These are phyloP conservation scores for Bimuria novae-zelandiae DNA, from an alignment of 2,329 filamentous ascomycete genomes.

Conservation along the genomic window DNA sequence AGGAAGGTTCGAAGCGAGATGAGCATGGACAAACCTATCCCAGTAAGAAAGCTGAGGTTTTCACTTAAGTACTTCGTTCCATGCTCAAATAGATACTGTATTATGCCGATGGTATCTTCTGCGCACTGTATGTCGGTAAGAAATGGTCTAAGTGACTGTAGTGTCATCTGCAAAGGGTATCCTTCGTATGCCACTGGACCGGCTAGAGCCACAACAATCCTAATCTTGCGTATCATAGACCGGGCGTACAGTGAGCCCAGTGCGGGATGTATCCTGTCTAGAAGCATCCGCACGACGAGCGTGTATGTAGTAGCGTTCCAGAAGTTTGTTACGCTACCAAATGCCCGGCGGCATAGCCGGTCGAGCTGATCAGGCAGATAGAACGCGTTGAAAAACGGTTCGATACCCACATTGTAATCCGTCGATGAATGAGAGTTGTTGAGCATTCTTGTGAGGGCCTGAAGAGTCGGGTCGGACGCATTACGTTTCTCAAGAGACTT, in stretches of 20 bases:
- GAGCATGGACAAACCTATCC: slow-evolving; percentile 77
- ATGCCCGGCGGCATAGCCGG: slow-evolving; percentile 73
- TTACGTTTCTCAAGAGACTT: slow-evolving; percentile 63
- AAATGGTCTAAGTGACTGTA: slow-evolving; percentile 78
- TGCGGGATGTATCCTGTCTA: slow-evolving; percentile 80
- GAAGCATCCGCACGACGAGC: slow-evolving; percentile 74
- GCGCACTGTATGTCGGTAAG: slow-evolving; percentile 84
- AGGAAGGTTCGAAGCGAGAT: slow-evolving; percentile 79
- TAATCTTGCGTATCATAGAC: slow-evolving; percentile 82
- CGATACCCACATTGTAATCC: slow-evolving; percentile 74
- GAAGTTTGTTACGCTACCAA: slow-evolving; percentile 63
- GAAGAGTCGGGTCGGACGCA: slow-evolving; percentile 62
- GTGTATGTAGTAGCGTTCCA: slow-evolving; percentile 79
- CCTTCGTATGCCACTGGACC: slow-evolving; percentile 72
- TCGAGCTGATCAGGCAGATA: slow-evolving; percentile 76
- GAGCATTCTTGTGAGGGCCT: slow-evolving; percentile 72
- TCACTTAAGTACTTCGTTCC: slow-evolving; percentile 68
- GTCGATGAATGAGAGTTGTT: slow-evolving; percentile 67
- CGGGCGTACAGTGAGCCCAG: slow-evolving; percentile 86
- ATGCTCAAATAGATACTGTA: slow-evolving; percentile 77
- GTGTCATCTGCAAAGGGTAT: slow-evolving; percentile 88
- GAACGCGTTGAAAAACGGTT: slow-evolving; percentile 82
- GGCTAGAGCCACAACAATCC: slow-evolving; percentile 78
- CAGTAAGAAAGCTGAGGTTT: slow-evolving; percentile 76
- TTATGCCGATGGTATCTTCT: slow-evolving; percentile 85